Base-by-base conservation (phyloP, 306 rosid species). In the Lathyrus aphaca region DNA sequence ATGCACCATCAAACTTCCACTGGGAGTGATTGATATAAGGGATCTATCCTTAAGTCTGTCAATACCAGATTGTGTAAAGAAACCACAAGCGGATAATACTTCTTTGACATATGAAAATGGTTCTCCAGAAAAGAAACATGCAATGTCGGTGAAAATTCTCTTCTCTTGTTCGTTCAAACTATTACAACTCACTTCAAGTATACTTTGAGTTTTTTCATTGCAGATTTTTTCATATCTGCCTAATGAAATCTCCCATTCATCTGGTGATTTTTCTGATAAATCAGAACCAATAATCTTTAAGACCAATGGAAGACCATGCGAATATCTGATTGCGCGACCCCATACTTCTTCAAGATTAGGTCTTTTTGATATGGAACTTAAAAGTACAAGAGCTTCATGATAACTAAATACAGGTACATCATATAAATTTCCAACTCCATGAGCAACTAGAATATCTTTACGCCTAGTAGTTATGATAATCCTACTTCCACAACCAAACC, bases 111-210 rank as follows among this genome's bases (percentile, higher is more conserved):
- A 53, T 53, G 35, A 12, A 11, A 53, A 53, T 5, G 59, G 9
- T 30, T 53, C 59, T 21, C 59, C 35, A 11, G 3, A 12, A 30
- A 53, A 53, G 59, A 53, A 53, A 53, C 59, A 53, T 4, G 59
- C 59, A 5, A 53, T 53, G 15, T 53, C 59, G 13, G 13, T 11
- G 35, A 53, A 53, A 21, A 11, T 53, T 21, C 59, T 53, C 59
- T 21, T 53, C 16, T 53, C 59, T 9, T 1, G 6, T 53, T 53
- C 59, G 10, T 21, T 53, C 35, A 53, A 53, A 21, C 59, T 53
- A 53, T 53, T 23, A 11, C 21, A 53, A 53, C 59, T 53, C 35
- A 53, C 59, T 53, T 53, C 59, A 53, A 53, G 35, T 53, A 53
- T 53, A 53, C 59, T 53, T 13, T 21, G 59, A 53, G 59, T 53